Percentiles rank a stretch among this genome's conserved stretches.
These are phyloP conservation scores for Penicillium egyptiacum DNA, from an alignment of 495 filamentous ascomycete genomes.

Conservation along the genomic window DNA sequence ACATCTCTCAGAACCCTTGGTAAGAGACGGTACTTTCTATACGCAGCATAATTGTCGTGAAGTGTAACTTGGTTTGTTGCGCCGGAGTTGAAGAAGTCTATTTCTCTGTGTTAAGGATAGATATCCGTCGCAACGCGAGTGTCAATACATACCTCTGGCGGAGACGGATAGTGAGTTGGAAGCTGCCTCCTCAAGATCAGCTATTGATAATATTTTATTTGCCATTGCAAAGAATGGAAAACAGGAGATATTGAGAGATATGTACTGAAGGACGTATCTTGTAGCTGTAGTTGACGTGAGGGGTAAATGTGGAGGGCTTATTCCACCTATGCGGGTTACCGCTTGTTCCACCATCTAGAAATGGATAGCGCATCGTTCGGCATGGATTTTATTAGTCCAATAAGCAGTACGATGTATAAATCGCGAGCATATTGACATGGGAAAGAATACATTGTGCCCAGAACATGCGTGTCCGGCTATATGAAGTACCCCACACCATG, in stretches of 20 bases:
- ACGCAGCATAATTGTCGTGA: conserved; percentile 45
- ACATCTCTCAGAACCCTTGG: conserved; percentile 54
- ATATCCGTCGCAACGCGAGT: background rate
- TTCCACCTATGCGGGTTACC: background rate
- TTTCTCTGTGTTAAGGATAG: background rate
- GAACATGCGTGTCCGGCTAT: background rate
- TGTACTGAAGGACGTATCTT: background rate
- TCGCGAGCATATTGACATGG: background rate
- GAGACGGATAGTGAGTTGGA: conserved; percentile 13
- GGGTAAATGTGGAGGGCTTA: conserved; percentile 7
- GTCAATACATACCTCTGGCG: conserved; percentile 16
- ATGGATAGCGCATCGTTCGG: background rate
- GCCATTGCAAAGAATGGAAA: background rate
- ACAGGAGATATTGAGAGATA: background rate
- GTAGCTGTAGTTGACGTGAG: conserved; percentile 1
- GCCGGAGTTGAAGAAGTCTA: conserved; percentile 51
- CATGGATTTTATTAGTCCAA: background rate
- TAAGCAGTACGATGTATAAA: background rate
- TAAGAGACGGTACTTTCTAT: conserved; percentile 46
- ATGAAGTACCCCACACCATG: background rate
- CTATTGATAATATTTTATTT: conserved; percentile 22
- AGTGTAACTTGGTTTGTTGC: conserved; percentile 48
- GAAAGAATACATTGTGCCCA: background rate
- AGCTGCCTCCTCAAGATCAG: conserved; percentile 22
- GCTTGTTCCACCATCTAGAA: background rate